Base-by-base conservation (phyloP, 2,329 filamentous ascomycete genomes). In the Tolypocladium amazonense region DNA sequence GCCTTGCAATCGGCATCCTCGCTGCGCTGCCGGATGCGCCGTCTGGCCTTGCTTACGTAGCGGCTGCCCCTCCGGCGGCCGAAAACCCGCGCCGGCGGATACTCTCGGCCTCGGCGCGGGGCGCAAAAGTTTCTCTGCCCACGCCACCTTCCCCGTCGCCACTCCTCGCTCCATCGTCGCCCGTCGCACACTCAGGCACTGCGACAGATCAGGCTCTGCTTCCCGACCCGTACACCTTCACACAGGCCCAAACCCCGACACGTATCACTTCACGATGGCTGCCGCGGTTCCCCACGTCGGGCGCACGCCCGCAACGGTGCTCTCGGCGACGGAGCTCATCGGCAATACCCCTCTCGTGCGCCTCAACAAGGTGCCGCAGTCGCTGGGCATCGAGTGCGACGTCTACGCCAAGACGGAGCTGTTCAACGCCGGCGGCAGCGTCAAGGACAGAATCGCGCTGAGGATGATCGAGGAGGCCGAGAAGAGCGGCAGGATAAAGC, bases 391-490 rank as follows among this genome's bases (percentile, higher is more conserved):
- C 69, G 86, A 94, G 72, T 90, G 89, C 60, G 88, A 91, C 59
- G 88, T 97, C 56, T 96, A 93, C 73, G 92, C 88, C 63, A 97
- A 97, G 76, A 83, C 92, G 61, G 92, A 97, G 76, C 86, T 92
- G 61, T 96, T 96, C 82, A 96, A 95, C 77, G 91, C 92, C 15
- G 92, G 92, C 60, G 92, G 92, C 65, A 94, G 89, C 71, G 89
- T 96, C 70, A 97, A 97, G 76, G 92, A 97, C 76, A 84, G 92
- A 62, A 99, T 99, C 72, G 94, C 94, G 27, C 78, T 97, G 72
- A 89, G 94, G 70, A 99, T 99, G 94, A 89, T 99, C 63, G 92
- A 97, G 76, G 89, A 93, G 73, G 94, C 94, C 18, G 94, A 99
- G 81, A 86, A 85, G 71, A 88, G 84, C 58, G 94, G 94, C 54